These are phyloP conservation scores for Haberlea rhodopensis DNA, from an alignment of 257 asterid species.

Conservation along the genomic window DNA sequence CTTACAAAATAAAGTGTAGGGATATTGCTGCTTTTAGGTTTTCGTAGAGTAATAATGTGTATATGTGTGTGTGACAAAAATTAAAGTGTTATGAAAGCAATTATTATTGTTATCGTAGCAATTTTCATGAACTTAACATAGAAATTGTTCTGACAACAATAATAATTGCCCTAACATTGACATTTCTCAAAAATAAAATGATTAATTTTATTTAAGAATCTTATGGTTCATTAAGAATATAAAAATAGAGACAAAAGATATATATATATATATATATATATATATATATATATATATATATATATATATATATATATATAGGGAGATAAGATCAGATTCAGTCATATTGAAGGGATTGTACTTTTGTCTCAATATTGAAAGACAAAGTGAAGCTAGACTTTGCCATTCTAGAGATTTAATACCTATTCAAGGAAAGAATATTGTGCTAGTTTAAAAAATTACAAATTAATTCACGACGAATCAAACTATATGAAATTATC, in stretches of 20 bases:
- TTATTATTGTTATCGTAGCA: too few relatives aligned
- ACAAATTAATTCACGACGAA: not conserved
- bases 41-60: not conserved
- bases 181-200: not conserved
- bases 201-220: not conserved
- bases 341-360: constrained; percentile 42
- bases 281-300: constrained; percentile 6
- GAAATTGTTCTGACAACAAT: too few relatives aligned
- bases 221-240: not conserved
- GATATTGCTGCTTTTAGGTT: constrained; percentile 39
- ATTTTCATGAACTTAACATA: too few relatives aligned
- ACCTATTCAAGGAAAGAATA: constrained; percentile 83
- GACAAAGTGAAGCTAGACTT: constrained; percentile 61
- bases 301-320: constrained; percentile 2
- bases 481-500: constrained; percentile 3
- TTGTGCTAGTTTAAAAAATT: too few relatives aligned
- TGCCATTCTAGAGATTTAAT: constrained; percentile 68
- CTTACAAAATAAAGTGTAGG: constrained; percentile 63
- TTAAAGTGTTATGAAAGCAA: too few relatives aligned
- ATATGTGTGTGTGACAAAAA: not conserved
- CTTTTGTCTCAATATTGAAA: constrained; percentile 77
- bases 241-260: not conserved
- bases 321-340: constrained; percentile 46
- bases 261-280: not conserved
- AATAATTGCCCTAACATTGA: too few relatives aligned